A percentile compares a stretch with the other conserved stretches of the same genome.
Conservation (phyloP, 805 yeast species). For the Candida ficus region DNA sequence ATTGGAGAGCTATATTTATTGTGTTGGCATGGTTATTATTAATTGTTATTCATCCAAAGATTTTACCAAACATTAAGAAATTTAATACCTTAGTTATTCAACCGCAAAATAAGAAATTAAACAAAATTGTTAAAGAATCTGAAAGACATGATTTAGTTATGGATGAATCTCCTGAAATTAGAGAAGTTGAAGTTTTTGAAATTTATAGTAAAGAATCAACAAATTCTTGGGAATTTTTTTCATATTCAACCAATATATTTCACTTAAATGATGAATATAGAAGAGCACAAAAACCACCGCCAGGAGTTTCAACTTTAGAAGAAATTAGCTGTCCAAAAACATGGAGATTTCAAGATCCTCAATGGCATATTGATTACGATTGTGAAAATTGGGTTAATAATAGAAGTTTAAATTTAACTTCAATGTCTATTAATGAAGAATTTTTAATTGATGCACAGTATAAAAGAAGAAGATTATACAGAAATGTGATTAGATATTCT, state of each 20-base stretch:
- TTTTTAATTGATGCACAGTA: slow-evolving; percentile 42
- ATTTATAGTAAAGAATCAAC: slow-evolving; percentile 57
- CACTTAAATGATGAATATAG: slow-evolving; percentile 42
- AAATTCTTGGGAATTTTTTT: slow-evolving; percentile 55
- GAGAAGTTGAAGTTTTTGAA: slow-evolving; percentile 73
- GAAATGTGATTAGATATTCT: slow-evolving; percentile 47
- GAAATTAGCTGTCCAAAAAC: slow-evolving; percentile 62
- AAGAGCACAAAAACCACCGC: slow-evolving; percentile 51
- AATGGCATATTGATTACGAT: slow-evolving; percentile 61
- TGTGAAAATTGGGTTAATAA: slow-evolving; percentile 48
- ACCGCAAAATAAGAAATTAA: slow-evolving; percentile 27
- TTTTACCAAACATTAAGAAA: slow-evolving; percentile 26
- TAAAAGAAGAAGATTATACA: slow-evolving; percentile 51
- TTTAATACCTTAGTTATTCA: slow-evolving; percentile 16
- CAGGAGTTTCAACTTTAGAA: slow-evolving; percentile 50
- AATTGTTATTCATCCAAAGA: slow-evolving; percentile 55
- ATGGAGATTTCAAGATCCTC: slow-evolving; percentile 59
- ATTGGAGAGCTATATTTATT: slow-evolving; percentile 60
- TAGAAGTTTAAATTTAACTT: slow-evolving; percentile 31
- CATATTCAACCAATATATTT: slow-evolving; percentile 53
- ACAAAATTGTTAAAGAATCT: slow-evolving; percentile 29
- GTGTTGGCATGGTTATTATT: slow-evolving; percentile 52
- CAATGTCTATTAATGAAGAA: slow-evolving; percentile 41
- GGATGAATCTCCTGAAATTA: slow-evolving; percentile 59
- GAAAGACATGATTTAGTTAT: slow-evolving; percentile 53